A percentile compares a stretch with the other conserved stretches of the same genome.
Evolutionary conservation across 2,329 filamentous ascomycete species (phyloP).

Genomic region (Beauveria varroae): DNA sequence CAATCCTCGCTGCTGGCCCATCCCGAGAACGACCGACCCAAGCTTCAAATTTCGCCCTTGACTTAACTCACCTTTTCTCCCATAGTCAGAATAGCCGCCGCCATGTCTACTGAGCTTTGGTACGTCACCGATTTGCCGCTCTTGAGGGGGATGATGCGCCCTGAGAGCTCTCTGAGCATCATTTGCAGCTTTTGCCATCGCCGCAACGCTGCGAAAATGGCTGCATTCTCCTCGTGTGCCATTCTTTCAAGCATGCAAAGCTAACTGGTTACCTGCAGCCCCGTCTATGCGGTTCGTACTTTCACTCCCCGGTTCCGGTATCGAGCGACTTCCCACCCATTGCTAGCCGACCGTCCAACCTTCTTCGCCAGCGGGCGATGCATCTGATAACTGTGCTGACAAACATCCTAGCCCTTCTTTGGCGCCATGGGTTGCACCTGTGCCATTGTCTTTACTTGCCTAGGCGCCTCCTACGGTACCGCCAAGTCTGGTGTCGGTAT

Average conservation of each 20-base stretch:
- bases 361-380: neutral
- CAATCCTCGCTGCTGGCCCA: constrained; percentile 4
- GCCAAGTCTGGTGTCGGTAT: constrained; percentile 99
- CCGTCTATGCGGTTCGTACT: constrained; percentile 95
- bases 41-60: constrained; percentile 3
- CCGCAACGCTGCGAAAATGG: neutral
- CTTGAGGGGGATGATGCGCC: constrained; percentile 7
- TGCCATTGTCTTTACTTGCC: constrained; percentile 95
- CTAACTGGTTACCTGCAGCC: constrained; percentile 55
- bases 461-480: constrained; percentile 95
- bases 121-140: constrained; percentile 43
- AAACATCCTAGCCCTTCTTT: constrained; percentile 66
- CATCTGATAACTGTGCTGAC: constrained; percentile 23
- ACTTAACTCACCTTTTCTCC: constrained; percentile 14
- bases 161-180: constrained; percentile 14
- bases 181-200: constrained; percentile 14
- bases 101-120: constrained; percentile 77
- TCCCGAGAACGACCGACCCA: constrained; percentile 8
- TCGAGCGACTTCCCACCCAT: constrained; percentile 6
- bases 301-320: constrained; percentile 14
- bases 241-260: constrained; percentile 18
- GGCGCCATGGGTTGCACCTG: constrained; percentile 95
- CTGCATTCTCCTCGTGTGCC: neutral
- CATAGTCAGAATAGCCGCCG: constrained; percentile 33
- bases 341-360: neutral